Conservation (phyloP, 2,329 filamentous ascomycete species). For the Reticulascus tulasneorum region DNA sequence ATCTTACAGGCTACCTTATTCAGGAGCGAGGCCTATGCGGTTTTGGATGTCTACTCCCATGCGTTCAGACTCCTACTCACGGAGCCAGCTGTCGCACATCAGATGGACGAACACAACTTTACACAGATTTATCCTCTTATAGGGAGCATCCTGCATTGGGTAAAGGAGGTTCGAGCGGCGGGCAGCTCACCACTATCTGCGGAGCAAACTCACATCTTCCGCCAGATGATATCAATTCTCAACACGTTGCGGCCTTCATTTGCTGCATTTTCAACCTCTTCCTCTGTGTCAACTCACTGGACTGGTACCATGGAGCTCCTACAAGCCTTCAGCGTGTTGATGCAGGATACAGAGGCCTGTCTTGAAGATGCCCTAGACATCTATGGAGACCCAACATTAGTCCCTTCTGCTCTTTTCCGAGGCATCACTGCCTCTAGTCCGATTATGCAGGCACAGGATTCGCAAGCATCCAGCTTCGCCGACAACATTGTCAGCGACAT, state of each 20-base stretch:
- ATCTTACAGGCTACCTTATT: conserved; percentile 36
- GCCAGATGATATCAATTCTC: conserved; percentile 12
- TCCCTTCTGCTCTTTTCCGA: conserved; percentile 15
- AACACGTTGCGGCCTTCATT: conserved; percentile 17
- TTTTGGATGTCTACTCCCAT: conserved; percentile 47
- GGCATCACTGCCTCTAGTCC: conserved; percentile 5
- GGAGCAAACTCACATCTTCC: conserved; percentile 20
- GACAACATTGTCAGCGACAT: conserved; percentile 42
- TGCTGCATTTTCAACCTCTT: conserved; percentile 11
- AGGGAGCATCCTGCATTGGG: conserved; percentile 19
- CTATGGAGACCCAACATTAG: conserved; percentile 1
- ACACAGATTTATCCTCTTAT: conserved; percentile 20
- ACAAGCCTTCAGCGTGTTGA: conserved; percentile 2
- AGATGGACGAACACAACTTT: conserved; percentile 30
- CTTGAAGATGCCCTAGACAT: conserved; percentile 3
- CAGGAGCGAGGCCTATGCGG: conserved; percentile 35
- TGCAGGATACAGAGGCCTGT: conserved; percentile 6
- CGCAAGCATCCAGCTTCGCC: conserved; percentile 34
- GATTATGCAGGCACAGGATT: conserved; percentile 14
- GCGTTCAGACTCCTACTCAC: conserved; percentile 35
- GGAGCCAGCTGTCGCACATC: conserved; percentile 28
- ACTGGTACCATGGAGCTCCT: conserved; percentile 5
- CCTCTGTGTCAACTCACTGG: conserved; percentile 1
- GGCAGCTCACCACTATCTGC: conserved; percentile 5
- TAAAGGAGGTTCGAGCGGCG: conserved; percentile 8